Conservation (phyloP, 306 rosid species). For the Begonia loranthoides region DNA sequence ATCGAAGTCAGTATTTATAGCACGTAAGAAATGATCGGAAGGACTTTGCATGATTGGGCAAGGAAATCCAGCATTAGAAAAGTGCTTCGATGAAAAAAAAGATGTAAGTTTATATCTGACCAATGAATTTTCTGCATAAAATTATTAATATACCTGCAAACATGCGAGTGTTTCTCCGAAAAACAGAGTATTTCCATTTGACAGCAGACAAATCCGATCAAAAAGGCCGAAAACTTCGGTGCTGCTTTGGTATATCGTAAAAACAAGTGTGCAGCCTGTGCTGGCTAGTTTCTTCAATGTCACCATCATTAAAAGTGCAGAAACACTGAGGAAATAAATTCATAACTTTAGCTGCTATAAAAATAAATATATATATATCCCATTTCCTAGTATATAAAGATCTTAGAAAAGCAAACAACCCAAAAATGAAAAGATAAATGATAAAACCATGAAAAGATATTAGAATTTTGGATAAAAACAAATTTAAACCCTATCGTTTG, state of each 20-base stretch:
- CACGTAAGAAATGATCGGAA: slow-evolving; percentile 93
- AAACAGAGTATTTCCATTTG: slow-evolving; percentile 94
- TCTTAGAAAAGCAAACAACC: not conserved
- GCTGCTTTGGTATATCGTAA: slow-evolving; percentile 93
- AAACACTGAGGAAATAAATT: slow-evolving; percentile 48
- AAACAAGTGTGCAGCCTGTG: slow-evolving; percentile 76
- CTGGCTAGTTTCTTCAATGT: slow-evolving; percentile 96
- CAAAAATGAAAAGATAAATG: not conserved
- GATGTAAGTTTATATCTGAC: not conserved
- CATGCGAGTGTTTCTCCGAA: slow-evolving; percentile 98
- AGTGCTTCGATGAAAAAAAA: slow-evolving; percentile 65
- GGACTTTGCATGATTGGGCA: slow-evolving; percentile 99
- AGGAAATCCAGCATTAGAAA: slow-evolving; percentile 98
- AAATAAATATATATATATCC: too few relatives aligned
- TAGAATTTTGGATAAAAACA: too few relatives aligned
- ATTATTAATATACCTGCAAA: slow-evolving; percentile 52
- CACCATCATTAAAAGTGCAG: slow-evolving; percentile 98
- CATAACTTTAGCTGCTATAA: slow-evolving; percentile 7
- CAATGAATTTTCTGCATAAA: not conserved
- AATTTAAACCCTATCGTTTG: too few relatives aligned
- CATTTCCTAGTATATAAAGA: not conserved
- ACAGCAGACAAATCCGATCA: slow-evolving; percentile 93
- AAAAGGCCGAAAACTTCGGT: slow-evolving; percentile 98
- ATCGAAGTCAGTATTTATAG: slow-evolving; percentile 94
- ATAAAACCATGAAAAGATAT: not conserved